A percentile compares a stretch with the other conserved stretches of the same genome.
These are phyloP conservation scores for Talaromyces albobiverticillius DNA, from an alignment of 2,329 filamentous ascomycete genomes.

Conservation along the genomic window DNA sequence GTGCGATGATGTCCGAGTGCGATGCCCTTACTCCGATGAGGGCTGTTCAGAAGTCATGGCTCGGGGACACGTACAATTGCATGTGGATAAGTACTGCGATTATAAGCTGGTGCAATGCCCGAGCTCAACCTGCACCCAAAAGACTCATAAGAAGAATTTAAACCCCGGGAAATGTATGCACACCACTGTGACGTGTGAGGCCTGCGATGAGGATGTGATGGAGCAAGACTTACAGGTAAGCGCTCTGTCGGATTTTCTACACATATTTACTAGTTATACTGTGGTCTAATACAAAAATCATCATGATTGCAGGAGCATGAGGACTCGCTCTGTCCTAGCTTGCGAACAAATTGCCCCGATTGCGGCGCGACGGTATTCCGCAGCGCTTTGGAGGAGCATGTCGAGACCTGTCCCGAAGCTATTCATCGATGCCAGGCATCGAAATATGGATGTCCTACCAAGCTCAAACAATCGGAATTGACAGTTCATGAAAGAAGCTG, in stretches of 20 bases:
- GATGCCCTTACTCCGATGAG: conserved; percentile 54
- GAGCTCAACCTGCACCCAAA: conserved; percentile 47
- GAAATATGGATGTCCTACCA: conserved; percentile 43
- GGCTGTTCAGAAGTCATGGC: conserved; percentile 56
- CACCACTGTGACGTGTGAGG: conserved; percentile 49
- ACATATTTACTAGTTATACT: conserved; percentile 9
- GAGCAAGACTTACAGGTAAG: conserved; percentile 53
- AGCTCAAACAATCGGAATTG: conserved; percentile 34
- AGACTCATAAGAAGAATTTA: conserved; percentile 56
- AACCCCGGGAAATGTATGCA: conserved; percentile 54
- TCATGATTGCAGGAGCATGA: conserved; percentile 30
- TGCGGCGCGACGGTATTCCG: conserved; percentile 33
- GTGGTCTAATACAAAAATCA: neutral
- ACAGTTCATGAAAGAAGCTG: conserved; percentile 49
- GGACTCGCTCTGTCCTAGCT: conserved; percentile 34
- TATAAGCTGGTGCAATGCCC: conserved; percentile 55
- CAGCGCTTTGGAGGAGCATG: conserved; percentile 33
- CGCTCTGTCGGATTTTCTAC: conserved; percentile 13
- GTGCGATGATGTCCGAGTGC: conserved; percentile 60
- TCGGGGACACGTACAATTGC: conserved; percentile 56
- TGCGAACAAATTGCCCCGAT: conserved; percentile 35
- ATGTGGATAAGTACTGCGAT: conserved; percentile 60
- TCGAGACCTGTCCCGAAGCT: conserved; percentile 36
- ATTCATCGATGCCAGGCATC: conserved; percentile 36
- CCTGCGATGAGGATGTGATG: conserved; percentile 53